These are phyloP conservation scores for Cyclotella sp. DNA, from an alignment of 108 stramenopile species.

Conservation along the genomic window DNA sequence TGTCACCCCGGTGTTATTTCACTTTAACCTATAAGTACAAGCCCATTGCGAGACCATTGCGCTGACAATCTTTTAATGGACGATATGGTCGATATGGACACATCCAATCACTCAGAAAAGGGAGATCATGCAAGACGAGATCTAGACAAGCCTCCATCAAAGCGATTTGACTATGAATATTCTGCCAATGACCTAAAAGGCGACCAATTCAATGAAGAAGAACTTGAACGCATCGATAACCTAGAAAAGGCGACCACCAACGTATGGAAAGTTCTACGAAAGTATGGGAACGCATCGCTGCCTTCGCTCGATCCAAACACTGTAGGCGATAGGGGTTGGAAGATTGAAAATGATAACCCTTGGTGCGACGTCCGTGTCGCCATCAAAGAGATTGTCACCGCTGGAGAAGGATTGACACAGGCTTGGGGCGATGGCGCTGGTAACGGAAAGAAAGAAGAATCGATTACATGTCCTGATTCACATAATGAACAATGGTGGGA, in stretches of 20 bases:
- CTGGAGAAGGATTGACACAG: conserved; percentile 8
- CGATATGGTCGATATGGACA: too few relatives aligned
- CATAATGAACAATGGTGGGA: conserved; percentile 8
- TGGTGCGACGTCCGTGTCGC: conserved; percentile 26
- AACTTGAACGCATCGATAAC: not conserved
- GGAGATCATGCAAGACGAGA: too few relatives aligned
- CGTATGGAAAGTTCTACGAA: conserved; percentile 19
- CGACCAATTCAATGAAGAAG: not conserved
- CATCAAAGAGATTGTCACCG: conserved; percentile 35
- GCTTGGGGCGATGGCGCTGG: conserved; percentile 23
- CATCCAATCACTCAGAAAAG: too few relatives aligned
- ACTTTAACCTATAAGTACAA: too few relatives aligned
- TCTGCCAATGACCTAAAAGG: not conserved
- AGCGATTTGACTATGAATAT: conserved; percentile 2
- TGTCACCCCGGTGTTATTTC: too few relatives aligned
- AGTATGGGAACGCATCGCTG: conserved; percentile 34
- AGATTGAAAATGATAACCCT: conserved; percentile 30
- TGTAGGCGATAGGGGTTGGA: conserved; percentile 5
- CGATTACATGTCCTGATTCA: not conserved
- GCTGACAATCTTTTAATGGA: too few relatives aligned
- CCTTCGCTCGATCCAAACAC: conserved; percentile 28
- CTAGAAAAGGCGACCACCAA: conserved; percentile 25
- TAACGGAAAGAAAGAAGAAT: not conserved
- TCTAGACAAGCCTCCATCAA: too few relatives aligned
- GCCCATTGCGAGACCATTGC: too few relatives aligned